Conservation (phyloP, 2,329 filamentous ascomycete genomes). For the Cladosporium oxysporum region DNA sequence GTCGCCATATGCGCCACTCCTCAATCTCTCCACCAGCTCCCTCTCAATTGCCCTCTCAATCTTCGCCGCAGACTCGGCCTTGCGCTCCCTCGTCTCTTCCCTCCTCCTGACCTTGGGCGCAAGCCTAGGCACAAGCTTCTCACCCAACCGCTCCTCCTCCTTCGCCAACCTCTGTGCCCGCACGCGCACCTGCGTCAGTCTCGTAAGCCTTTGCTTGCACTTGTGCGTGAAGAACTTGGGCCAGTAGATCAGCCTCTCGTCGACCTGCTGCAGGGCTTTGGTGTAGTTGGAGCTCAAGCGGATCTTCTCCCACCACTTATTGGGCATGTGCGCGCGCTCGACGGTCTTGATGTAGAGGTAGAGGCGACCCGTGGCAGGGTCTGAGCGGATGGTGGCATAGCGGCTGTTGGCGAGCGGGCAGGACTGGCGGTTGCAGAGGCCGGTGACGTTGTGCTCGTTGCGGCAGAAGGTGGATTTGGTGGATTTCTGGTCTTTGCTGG, state of each 20-base stretch:
- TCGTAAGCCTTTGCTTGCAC: slow-evolving; percentile 92
- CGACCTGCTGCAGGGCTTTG: slow-evolving; percentile 83
- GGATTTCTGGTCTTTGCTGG: slow-evolving; percentile 54
- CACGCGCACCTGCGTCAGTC: slow-evolving; percentile 89
- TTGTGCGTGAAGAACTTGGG: slow-evolving; percentile 92
- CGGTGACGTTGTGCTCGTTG: slow-evolving; percentile 62
- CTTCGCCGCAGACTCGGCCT: slow-evolving; percentile 68
- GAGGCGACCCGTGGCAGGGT: slow-evolving; percentile 76
- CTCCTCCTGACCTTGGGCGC: slow-evolving; percentile 77
- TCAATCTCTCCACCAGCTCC: slow-evolving; percentile 85
- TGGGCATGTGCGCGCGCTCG: slow-evolving; percentile 83
- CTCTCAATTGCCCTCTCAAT: slow-evolving; percentile 94
- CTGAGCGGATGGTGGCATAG: slow-evolving; percentile 87
- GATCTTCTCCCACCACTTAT: slow-evolving; percentile 92
- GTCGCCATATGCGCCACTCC: slow-evolving; percentile 92
- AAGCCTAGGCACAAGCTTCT: slow-evolving; percentile 82
- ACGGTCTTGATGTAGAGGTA: slow-evolving; percentile 98
- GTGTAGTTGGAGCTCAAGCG: slow-evolving; percentile 88
- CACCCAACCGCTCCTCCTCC: slow-evolving; percentile 86
- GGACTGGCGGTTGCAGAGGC: slow-evolving; percentile 81
- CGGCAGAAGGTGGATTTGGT: slow-evolving; percentile 94
- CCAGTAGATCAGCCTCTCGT: slow-evolving; percentile 85
- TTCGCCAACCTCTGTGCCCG: slow-evolving; percentile 73
- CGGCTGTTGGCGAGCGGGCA: slow-evolving; percentile 89
- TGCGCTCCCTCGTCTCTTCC: slow-evolving; percentile 52